phyloP scores from a whole-genome alignment of 768 basidiomycete species.

The Coprinopsis marcescibilis region DNA sequence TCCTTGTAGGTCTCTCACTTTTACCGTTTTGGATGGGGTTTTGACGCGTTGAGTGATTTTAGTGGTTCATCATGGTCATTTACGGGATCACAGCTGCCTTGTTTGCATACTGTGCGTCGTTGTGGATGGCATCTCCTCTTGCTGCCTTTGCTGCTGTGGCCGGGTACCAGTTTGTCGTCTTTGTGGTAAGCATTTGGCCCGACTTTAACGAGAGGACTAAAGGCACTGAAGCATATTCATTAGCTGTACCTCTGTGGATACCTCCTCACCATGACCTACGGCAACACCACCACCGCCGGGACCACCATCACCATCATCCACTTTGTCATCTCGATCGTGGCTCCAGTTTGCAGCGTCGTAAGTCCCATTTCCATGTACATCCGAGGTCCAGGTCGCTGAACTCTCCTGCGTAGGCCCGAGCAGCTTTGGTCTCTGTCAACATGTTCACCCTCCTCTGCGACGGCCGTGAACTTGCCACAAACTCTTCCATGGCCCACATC shows the following conservation, averaged over 20 bases:
- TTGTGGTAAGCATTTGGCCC: constrained; percentile 49
- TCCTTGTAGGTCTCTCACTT: constrained; percentile 38
- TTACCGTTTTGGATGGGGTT: background rate
- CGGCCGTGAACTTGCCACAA: constrained; percentile 40
- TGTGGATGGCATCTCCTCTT: constrained; percentile 58
- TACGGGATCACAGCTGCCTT: constrained; percentile 66
- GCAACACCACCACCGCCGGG: constrained; percentile 48
- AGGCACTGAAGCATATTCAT: background rate
- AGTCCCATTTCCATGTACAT: constrained; percentile 22
- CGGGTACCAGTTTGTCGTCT: constrained; percentile 69
- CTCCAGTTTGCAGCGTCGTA: constrained; percentile 67
- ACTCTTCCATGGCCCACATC: constrained; percentile 46
- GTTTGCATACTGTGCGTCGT: constrained; percentile 61
- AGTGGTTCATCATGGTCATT: constrained; percentile 70
- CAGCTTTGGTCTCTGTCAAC: constrained; percentile 71
- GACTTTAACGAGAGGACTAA: background rate
- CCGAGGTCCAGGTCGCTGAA: constrained; percentile 1
- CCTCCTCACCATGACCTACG: constrained; percentile 69
- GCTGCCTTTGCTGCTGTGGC: constrained; percentile 71
- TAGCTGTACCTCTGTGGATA: constrained; percentile 65
- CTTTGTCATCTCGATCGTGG: constrained; percentile 60
- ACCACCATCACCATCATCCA: constrained; percentile 59
- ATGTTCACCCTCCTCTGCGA: constrained; percentile 70
- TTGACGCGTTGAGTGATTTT: background rate
- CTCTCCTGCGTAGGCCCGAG: constrained; percentile 43